Conservation (phyloP, 2,329 filamentous ascomycete genomes). For the Hypoxylon sp. region DNA sequence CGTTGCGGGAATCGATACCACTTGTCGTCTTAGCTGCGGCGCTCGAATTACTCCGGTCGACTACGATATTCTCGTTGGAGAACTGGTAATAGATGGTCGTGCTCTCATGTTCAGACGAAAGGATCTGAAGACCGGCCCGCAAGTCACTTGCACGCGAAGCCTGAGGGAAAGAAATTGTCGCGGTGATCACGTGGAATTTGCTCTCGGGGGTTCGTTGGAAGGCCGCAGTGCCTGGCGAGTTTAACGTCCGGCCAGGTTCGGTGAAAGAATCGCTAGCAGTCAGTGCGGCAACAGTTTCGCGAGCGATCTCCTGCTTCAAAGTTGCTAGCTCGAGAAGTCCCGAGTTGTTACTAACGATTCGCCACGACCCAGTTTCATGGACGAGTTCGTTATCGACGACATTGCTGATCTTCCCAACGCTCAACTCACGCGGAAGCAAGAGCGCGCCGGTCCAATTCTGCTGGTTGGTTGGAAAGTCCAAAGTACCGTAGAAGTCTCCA, state of each 20-base stretch:
- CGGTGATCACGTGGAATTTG: slow-evolving; percentile 57
- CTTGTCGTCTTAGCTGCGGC: slow-evolving; percentile 55
- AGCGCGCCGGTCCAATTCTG: slow-evolving; percentile 61
- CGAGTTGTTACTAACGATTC: slow-evolving; percentile 49
- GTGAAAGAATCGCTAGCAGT: slow-evolving; percentile 44
- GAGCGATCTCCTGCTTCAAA: slow-evolving; percentile 55
- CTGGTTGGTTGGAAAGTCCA: slow-evolving; percentile 55
- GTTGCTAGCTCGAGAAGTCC: slow-evolving; percentile 55
- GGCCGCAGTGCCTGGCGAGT: slow-evolving; percentile 24
- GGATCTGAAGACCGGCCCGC: slow-evolving; percentile 57
- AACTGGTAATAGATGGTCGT: slow-evolving; percentile 61
- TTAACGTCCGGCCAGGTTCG: slow-evolving; percentile 45
- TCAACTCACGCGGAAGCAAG: slow-evolving; percentile 58
- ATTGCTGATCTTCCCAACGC: slow-evolving; percentile 55
- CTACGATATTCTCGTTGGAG: slow-evolving; percentile 57
- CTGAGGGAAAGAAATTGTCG: slow-evolving; percentile 54
- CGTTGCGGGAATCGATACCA: slow-evolving; percentile 55
- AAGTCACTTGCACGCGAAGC: slow-evolving; percentile 52
- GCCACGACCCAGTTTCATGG: slow-evolving; percentile 56
- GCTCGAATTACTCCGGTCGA: slow-evolving; percentile 57
- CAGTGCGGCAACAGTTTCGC: slow-evolving; percentile 54
- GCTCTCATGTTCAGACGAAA: slow-evolving; percentile 56
- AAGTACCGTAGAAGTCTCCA: slow-evolving; percentile 57
- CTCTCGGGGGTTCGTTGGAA: slow-evolving; percentile 43
- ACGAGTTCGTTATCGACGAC: slow-evolving; percentile 58